phyloP scores from a whole-genome alignment of 305 asterid genomes.

The Euphrasia arctica region DNA sequence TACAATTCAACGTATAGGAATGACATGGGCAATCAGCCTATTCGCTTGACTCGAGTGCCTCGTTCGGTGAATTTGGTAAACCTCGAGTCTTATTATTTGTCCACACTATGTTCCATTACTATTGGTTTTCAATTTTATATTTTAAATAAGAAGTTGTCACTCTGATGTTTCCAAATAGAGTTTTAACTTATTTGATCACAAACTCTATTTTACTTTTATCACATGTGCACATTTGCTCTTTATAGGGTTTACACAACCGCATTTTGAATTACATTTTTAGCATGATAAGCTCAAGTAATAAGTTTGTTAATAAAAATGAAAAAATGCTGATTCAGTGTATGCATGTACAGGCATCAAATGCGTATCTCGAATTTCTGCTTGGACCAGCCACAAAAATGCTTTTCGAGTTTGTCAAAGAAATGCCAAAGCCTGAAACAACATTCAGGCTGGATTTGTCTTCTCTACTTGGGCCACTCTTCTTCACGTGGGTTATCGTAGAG shows the following conservation, averaged over 20 bases:
- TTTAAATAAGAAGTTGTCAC: too few species aligned
- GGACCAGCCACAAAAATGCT: slow-evolving; percentile 63
- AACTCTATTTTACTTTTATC: too few species aligned
- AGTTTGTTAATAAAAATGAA: not conserved
- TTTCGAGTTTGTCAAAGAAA: slow-evolving; percentile 89
- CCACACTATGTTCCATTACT: not conserved
- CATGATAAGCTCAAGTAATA: not conserved
- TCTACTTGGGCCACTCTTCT: slow-evolving; percentile 92
- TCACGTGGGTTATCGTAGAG: slow-evolving; percentile 74
- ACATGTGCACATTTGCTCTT: not conserved
- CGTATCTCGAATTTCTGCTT: slow-evolving; percentile 71
- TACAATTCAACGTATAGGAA: slow-evolving; percentile 87
- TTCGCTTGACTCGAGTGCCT: slow-evolving; percentile 72
- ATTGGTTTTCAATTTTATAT: too few species aligned
- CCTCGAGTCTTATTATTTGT: slow-evolving; percentile 20
- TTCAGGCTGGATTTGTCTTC: slow-evolving; percentile 85
- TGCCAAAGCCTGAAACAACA: slow-evolving; percentile 80
- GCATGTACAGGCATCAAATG: slow-evolving; percentile 75
- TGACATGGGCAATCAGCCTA: slow-evolving; percentile 54
- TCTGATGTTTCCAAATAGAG: not conserved
- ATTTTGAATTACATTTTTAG: slow-evolving; percentile 15
- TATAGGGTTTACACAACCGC: not conserved
- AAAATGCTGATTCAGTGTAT: slow-evolving; percentile 29
- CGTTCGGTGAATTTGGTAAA: slow-evolving; percentile 84
- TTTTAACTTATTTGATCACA: not conserved